Base-by-base conservation (phyloP, 208 protist genomes). In the Leishmania guyanensis region DNA sequence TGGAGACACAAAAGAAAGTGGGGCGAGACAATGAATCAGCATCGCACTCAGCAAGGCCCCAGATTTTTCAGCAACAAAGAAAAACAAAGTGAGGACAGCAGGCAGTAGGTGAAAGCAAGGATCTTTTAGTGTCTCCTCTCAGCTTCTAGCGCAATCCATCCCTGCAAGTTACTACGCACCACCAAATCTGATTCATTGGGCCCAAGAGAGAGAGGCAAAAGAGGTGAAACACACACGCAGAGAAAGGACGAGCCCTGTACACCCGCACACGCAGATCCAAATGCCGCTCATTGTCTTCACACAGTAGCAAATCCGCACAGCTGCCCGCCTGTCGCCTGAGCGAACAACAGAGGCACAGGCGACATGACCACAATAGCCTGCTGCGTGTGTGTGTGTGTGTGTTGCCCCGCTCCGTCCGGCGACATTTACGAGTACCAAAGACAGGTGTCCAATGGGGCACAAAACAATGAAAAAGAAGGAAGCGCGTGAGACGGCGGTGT, bases 401-500 rank as follows among this genome's bases (percentile, higher is more conserved):
- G 43, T 46, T 46, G 4, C 43, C 43, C 43, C 43, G 43, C 43
- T 46, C 43, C 43, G 43, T 46, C 43, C 43, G 43, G 43, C 43
- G 43, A 46, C 43, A 46, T 43, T 43, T 43, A 64, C 58, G 29
- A 8, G 54, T 10, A 62, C 22, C 58, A 22, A 29, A 33, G 58
- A 64, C 58, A 64, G 58, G 26, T 5, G 9, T n/a, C 58, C 10
- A 26, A 64, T 29, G 54, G 54, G 54, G 58, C 29, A 33, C 58
- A 64, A 64, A 60, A 64, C 29, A 54, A n/a, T 17, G 26, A 48
- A 84, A 39, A 80, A 80, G 60, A 69, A 39, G 69, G 66, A 75
- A n/a, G 33, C 22, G 65, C 62, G 62, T 43, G 26, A 39, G 12
- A 68, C 26, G 29, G 60, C 60, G 60, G 60, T 66, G 29, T 26